These are phyloP conservation scores for Calonectria pauciramosa DNA, from an alignment of 2,329 filamentous ascomycete genomes.

Conservation along the genomic window DNA sequence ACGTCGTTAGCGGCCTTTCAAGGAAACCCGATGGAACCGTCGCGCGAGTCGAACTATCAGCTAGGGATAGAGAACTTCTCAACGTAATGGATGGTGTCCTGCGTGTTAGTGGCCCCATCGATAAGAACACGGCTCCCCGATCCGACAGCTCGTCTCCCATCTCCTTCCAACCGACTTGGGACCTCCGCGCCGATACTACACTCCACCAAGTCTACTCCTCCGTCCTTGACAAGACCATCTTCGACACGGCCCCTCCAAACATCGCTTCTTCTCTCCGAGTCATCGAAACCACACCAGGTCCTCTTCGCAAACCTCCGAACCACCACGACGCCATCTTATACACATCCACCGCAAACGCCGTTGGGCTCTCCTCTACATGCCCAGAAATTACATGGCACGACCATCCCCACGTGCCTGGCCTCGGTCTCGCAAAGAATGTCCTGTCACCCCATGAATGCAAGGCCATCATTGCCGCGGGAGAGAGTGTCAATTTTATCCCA, in stretches of 20 bases:
- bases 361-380: constrained; percentile 61
- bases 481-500: constrained; percentile 75
- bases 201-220: constrained; percentile 66
- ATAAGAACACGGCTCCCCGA: constrained; percentile 57
- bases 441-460: constrained; percentile 73
- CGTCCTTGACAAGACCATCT: constrained; percentile 70
- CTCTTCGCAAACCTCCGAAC: constrained; percentile 76
- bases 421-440: constrained; percentile 72
- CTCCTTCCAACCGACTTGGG: constrained; percentile 72
- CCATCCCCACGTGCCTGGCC: constrained; percentile 74
- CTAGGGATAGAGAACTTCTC: constrained; percentile 68
- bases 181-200: constrained; percentile 61
- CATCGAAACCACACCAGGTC: constrained; percentile 72
- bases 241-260: constrained; percentile 54
- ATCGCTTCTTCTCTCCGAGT: constrained; percentile 63
- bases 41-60: constrained; percentile 52
- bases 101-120: constrained; percentile 73
- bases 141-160: constrained; percentile 61
- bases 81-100: constrained; percentile 74
- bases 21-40: constrained; percentile 63
- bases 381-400: constrained; percentile 67
- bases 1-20: constrained; percentile 76
- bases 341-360: constrained; percentile 69
- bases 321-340: constrained; percentile 76
- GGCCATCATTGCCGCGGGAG: constrained; percentile 76